Conservation (phyloP, 306 rosid species). For the Erythrophleum fordii region DNA sequence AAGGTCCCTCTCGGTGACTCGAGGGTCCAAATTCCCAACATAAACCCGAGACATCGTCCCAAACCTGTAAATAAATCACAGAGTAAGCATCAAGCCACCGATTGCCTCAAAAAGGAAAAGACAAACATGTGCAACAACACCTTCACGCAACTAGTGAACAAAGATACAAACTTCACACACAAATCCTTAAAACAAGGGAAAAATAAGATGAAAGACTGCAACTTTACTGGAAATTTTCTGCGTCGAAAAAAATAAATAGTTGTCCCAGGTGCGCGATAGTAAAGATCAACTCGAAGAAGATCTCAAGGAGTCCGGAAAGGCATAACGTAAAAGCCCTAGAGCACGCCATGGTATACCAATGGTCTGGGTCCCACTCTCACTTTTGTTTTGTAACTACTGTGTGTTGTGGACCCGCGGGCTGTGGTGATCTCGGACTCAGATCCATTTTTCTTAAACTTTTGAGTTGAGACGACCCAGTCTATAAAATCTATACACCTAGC, state of each 20-base stretch:
- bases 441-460: neutral
- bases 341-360: too few relatives aligned
- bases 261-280: neutral
- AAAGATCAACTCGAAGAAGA: neutral
- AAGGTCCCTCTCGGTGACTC: conserved; percentile 85
- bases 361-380: neutral
- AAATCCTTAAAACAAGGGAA: neutral
- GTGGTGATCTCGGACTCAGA: neutral
- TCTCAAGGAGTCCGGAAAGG: neutral
- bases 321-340: neutral
- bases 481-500: neutral
- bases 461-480: neutral
- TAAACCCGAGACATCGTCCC: conserved; percentile 79
- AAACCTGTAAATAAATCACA: conserved; percentile 25
- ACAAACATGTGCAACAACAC: neutral
- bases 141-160: neutral
- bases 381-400: neutral
- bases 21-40: conserved; percentile 91
- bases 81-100: neutral
- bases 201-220: neutral
- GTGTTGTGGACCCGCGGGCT: neutral
- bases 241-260: neutral
- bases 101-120: neutral
- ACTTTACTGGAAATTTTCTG: neutral
- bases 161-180: neutral